Base-by-base conservation (phyloP, 2,329 filamentous ascomycete genomes). In the Stagonosporopsis cucurbitacearum region DNA sequence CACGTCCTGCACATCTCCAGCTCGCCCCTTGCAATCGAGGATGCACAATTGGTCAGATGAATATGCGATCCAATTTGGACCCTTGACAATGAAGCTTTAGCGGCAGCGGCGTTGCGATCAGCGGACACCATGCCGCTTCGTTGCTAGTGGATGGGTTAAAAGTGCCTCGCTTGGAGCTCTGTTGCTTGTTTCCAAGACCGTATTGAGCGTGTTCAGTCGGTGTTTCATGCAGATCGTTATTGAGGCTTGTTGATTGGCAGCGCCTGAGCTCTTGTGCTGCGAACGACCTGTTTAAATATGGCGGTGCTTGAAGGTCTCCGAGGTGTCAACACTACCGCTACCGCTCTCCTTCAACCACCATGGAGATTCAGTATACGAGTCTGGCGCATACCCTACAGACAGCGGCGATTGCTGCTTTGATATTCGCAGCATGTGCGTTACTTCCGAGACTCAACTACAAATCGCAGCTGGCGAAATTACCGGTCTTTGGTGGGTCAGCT, bases 391-490 rank as follows among this genome's bases (percentile, higher is more conserved):
- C 64, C 8, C 25, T 71, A 25, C 67, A 70, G 57, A 68, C 67
- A 7, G 58, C 47, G 22, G 62, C 59, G 11, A 40, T 70, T 32
- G 68, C 72, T 36, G 47, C 60, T 9, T 28, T 71, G 40, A 45
- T 73, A 17, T 66, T 73, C 44, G 64, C 54, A 22, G 59, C 57
- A 39, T 67, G 58, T 30, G 37, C 63, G 6, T 63, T 59, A 30
- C 12, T 68, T 7, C 65, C 70, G 6, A 70, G 55, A 20, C 32
- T 73, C 41, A 65, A 64, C 17, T 58, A 59, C 50, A 57, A 40
- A 22, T 42, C 54, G 4, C 63, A 73, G 22, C 48, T 74, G 12
- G 52, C 60, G n/a, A 70, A 63, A 37, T 51, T 74, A 11, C 72
- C 72, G 8, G 42, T 54, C 1, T 56, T 68, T 33, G 57, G 54